Conservation (phyloP, 768 basidiomycete genomes). For the Russula ochroleuca region DNA sequence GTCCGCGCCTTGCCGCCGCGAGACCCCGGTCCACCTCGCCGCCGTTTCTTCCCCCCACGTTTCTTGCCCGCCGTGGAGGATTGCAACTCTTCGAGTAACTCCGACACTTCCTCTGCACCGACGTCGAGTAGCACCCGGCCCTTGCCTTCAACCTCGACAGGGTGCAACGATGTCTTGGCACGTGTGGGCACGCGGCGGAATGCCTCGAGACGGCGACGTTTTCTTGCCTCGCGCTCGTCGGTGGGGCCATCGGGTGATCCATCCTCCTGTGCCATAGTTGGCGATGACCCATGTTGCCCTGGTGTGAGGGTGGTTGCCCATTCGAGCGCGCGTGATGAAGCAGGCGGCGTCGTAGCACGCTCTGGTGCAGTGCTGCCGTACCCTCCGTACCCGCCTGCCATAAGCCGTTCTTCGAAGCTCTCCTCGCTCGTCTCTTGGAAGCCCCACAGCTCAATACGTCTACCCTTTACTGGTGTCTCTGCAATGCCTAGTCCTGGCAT, state of each 20-base stretch:
- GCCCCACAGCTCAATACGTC: constrained; percentile 62
- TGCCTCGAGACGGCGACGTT: constrained; percentile 63
- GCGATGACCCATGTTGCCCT: constrained; percentile 39
- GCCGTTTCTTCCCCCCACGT: constrained; percentile 47
- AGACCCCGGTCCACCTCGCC: constrained; percentile 33
- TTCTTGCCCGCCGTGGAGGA: constrained; percentile 38
- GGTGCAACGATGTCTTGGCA: constrained; percentile 44
- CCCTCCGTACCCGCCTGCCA: constrained; percentile 75
- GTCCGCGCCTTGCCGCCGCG: constrained; percentile 16
- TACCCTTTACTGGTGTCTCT: constrained; percentile 67
- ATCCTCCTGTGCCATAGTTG: constrained; percentile 32
- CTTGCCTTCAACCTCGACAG: constrained; percentile 61
- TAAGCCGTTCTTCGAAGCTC: constrained; percentile 79
- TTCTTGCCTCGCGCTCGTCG: constrained; percentile 58
- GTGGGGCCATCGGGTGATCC: constrained; percentile 22
- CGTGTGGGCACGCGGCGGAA: constrained; percentile 43
- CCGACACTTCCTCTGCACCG: constrained; percentile 41
- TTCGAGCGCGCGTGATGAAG: constrained; percentile 50
- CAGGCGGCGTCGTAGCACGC: constrained; percentile 28
- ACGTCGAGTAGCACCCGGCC: constrained; percentile 68
- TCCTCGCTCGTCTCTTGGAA: constrained; percentile 45
- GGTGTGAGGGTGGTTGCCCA: constrained; percentile 45
- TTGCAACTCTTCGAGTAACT: constrained; percentile 26
- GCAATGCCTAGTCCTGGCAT: constrained; percentile 50
- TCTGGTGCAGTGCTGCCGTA: constrained; percentile 44